Percentiles rank a stretch among this genome's conserved stretches.
These are phyloP conservation scores for Diaporthe citriasiana DNA, from an alignment of 2,329 filamentous ascomycete genomes.

Conservation along the genomic window DNA sequence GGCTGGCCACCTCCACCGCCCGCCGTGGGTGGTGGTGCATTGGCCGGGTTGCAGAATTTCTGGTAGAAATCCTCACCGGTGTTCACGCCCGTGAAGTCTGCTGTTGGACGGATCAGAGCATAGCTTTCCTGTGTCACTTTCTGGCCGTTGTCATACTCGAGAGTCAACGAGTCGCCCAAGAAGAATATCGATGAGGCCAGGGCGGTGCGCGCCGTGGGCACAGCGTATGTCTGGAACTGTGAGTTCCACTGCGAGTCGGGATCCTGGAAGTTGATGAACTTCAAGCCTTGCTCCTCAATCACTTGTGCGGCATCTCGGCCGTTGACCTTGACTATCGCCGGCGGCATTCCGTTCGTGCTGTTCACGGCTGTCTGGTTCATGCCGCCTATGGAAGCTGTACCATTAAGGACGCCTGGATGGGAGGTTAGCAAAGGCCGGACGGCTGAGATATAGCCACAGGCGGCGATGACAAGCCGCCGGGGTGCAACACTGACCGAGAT, in stretches of 20 bases:
- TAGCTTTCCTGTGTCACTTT: constrained; percentile 47
- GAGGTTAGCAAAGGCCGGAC: not conserved
- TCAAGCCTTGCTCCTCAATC: constrained; percentile 61
- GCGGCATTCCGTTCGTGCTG: constrained; percentile 51
- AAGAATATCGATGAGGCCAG: constrained; percentile 48
- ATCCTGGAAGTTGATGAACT: constrained; percentile 65
- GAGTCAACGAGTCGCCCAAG: constrained; percentile 49
- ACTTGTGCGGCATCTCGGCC: constrained; percentile 65
- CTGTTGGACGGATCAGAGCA: constrained; percentile 46
- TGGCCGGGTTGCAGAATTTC: constrained; percentile 51
- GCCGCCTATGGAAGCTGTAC: constrained; percentile 47
- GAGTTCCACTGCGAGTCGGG: constrained; percentile 67
- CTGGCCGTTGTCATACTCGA: constrained; percentile 53
- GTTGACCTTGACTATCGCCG: constrained; percentile 68
- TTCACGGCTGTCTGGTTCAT: constrained; percentile 31
- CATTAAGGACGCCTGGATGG: constrained; percentile 51
- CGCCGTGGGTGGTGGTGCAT: constrained; percentile 20
- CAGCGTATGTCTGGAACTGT: constrained; percentile 49
- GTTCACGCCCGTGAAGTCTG: constrained; percentile 50
- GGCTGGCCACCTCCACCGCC: constrained; percentile 36
- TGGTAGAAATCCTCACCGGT: constrained; percentile 55
- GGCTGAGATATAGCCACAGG: not conserved
- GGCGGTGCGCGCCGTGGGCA: constrained; percentile 42
- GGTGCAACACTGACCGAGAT: constrained; percentile 55
- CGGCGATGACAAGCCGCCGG: no score